Evolutionary conservation across 805 yeast genomes (phyloP).

Genomic region (Martiniozyma abietophila): DNA sequence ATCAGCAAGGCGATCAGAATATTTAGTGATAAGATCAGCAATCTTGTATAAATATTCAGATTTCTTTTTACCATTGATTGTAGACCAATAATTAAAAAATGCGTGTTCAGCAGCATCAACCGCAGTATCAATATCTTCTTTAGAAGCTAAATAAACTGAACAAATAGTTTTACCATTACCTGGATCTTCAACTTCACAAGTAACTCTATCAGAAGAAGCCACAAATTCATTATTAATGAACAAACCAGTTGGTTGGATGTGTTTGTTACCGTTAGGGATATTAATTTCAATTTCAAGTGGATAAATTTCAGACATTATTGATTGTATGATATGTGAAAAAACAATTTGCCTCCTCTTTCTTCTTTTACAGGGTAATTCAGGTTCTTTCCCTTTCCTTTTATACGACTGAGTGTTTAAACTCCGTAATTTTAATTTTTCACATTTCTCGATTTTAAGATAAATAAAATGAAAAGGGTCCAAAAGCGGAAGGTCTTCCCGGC

Average conservation of each 20-base stretch:
- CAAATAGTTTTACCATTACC: slow-evolving; percentile 44
- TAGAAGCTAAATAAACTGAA: slow-evolving; percentile 41
- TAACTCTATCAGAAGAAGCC: slow-evolving; percentile 36
- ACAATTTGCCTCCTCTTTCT: no score
- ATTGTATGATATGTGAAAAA: no score
- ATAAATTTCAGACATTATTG: slow-evolving; percentile 1
- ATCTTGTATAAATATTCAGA: slow-evolving; percentile 38
- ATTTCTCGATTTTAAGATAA: no score
- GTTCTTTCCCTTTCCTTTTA: no score
- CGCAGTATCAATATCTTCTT: slow-evolving; percentile 44
- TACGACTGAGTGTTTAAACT: no score
- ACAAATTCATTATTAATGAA: slow-evolving; percentile 84
- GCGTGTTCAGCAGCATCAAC: slow-evolving; percentile 45
- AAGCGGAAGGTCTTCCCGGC: no score
- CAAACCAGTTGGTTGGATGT: slow-evolving; percentile 71
- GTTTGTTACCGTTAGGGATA: slow-evolving; percentile 45
- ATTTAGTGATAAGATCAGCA: slow-evolving; percentile 39
- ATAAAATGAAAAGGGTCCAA: no score
- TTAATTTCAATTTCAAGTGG: slow-evolving; percentile 16
- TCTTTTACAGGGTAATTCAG: no score
- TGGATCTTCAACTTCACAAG: slow-evolving; percentile 51
- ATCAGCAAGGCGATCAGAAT: slow-evolving; percentile 42
- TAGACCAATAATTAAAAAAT: slow-evolving; percentile 38
- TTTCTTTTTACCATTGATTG: slow-evolving; percentile 36
- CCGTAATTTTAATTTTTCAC: no score